Evolutionary conservation across 1,139 yeast genomes (phyloP).

Genomic region (Sugiyamaella neomexicana): DNA sequence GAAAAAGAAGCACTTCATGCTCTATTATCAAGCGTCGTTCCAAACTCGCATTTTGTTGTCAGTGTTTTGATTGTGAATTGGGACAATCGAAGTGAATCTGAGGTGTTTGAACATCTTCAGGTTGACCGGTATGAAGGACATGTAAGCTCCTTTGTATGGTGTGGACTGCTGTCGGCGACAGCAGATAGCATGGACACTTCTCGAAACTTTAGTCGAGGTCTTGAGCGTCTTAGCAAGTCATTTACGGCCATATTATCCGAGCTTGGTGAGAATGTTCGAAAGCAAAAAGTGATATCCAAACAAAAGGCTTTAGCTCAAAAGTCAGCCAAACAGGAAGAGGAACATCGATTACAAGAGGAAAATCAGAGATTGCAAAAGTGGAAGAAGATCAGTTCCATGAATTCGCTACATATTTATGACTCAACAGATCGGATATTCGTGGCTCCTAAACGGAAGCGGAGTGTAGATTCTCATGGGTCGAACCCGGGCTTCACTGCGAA

Average conservation of each 20-base stretch:
- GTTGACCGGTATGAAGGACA: neutral
- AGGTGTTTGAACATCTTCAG: constrained; percentile 10
- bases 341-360: constrained; percentile 11
- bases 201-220: constrained; percentile 3
- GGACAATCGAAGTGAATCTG: constrained; percentile 14
- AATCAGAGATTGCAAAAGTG: constrained; percentile 9
- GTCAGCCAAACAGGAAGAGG: constrained; percentile 14
- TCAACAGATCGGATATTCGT: neutral
- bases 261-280: constrained; percentile 11
- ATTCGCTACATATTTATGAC: constrained; percentile 11
- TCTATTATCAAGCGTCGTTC: constrained; percentile 19
- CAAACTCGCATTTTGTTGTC: constrained; percentile 22
- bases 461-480: constrained; percentile 6
- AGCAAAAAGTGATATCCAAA: constrained; percentile 10
- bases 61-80: constrained; percentile 24
- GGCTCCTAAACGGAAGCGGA: constrained; percentile 18
- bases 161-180: constrained; percentile 5
- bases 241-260: constrained; percentile 17
- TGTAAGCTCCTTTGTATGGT: constrained; percentile 1
- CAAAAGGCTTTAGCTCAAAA: constrained; percentile 3
- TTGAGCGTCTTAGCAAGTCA: constrained; percentile 11
- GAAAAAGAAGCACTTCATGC: constrained; percentile 27
- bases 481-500: neutral
- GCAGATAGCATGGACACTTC: constrained; percentile 6
- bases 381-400: constrained; percentile 16